Conservation (phyloP, 306 rosid species). For the Cucurbita moschata region DNA sequence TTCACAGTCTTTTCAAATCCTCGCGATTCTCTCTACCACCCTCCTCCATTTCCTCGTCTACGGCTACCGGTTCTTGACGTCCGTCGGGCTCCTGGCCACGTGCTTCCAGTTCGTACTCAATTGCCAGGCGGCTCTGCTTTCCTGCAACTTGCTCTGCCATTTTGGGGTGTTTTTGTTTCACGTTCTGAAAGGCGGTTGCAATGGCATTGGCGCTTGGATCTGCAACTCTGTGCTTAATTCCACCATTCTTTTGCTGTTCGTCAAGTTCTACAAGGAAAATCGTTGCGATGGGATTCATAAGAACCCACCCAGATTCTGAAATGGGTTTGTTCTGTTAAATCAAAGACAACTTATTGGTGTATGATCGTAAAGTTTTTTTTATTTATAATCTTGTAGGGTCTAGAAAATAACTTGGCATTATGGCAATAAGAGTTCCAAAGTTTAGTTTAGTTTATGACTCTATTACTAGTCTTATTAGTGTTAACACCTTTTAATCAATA, state of each 20-base stretch:
- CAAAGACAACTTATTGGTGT: not conserved
- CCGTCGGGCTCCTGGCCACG: constrained; percentile 37
- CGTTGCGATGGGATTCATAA: constrained; percentile 1
- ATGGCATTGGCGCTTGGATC: constrained; percentile 81
- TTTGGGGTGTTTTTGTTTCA: constrained; percentile 50
- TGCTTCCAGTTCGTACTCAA: constrained; percentile 43
- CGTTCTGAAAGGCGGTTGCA: constrained; percentile 51
- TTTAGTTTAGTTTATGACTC: too few relatives aligned
- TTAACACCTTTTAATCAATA: too few relatives aligned
- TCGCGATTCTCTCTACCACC: constrained; percentile 54
- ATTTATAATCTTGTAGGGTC: too few relatives aligned
- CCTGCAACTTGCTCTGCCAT: constrained; percentile 52
- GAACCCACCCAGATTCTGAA: not conserved
- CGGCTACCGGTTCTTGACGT: constrained; percentile 55
- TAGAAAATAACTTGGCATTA: too few relatives aligned
- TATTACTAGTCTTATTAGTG: too few relatives aligned
- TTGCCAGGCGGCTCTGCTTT: constrained; percentile 43
- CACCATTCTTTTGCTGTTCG: constrained; percentile 32
- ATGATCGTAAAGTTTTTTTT: not conserved
- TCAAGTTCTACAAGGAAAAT: constrained; percentile 41
- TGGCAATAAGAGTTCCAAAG: too few relatives aligned
- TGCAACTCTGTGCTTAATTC: constrained; percentile 51
- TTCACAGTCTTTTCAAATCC: constrained; percentile 70
- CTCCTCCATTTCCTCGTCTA: constrained; percentile 37
- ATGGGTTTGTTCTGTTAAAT: not conserved